Evolutionary conservation across 2,329 filamentous ascomycete species (phyloP).

Genomic region (Eutypa lata): DNA sequence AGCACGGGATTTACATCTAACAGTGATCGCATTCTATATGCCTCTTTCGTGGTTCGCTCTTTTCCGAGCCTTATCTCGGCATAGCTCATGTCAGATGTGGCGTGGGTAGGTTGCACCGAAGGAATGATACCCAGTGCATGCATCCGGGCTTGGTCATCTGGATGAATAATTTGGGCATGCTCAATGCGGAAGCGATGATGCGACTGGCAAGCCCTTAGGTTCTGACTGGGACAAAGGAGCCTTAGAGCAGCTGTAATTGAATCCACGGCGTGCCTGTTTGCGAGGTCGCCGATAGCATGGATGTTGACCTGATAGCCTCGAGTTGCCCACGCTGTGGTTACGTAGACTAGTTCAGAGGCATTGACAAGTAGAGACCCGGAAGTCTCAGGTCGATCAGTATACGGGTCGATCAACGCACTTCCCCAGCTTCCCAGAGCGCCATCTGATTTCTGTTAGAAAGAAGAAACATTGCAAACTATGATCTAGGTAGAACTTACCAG

Average conservation of each 20-base stretch:
- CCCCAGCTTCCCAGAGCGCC: conserved; percentile 71
- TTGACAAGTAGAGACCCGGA: conserved; percentile 66
- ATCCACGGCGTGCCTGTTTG: conserved; percentile 62
- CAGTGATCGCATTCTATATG: conserved; percentile 65
- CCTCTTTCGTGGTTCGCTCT: conserved; percentile 50
- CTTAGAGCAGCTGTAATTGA: conserved; percentile 57
- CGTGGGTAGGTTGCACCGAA: conserved; percentile 69
- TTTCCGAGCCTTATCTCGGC: conserved; percentile 58
- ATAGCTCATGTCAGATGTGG: conserved; percentile 69
- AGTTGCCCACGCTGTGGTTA: conserved; percentile 56
- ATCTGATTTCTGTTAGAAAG: conserved; percentile 40
- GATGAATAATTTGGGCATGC: conserved; percentile 68
- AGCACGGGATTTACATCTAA: conserved; percentile 53
- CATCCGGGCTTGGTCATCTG: conserved; percentile 60
- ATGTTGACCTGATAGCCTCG: conserved; percentile 67
- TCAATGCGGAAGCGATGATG: conserved; percentile 63
- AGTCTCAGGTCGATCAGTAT: conserved; percentile 59
- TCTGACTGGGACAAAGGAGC: conserved; percentile 44
- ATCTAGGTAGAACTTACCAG: conserved; percentile 40
- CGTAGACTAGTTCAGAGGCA: conserved; percentile 50
- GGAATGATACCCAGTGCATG: conserved; percentile 59
- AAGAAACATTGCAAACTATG: conserved; percentile 1
- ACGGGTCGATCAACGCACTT: conserved; percentile 68
- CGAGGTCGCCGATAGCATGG: conserved; percentile 69
- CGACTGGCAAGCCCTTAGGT: conserved; percentile 49